These are phyloP conservation scores for Cutaneotrichosporon sp. DNA, from an alignment of 1,284 basidiomycete genomes.

Conservation along the genomic window DNA sequence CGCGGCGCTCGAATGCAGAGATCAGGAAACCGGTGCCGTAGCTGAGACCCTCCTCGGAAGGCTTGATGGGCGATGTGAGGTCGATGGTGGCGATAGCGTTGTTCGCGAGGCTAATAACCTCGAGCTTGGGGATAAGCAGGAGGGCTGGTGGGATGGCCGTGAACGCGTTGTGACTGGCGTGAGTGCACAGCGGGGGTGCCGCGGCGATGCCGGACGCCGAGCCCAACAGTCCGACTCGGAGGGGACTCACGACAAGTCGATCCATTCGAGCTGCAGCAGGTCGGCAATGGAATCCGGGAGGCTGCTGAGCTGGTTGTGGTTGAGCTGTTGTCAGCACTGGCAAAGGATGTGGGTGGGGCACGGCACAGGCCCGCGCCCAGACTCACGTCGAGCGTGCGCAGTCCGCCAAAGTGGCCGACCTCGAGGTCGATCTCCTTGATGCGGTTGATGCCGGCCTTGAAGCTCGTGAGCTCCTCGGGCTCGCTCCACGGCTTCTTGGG, in stretches of 20 bases:
- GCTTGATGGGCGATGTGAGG: conserved; percentile 39
- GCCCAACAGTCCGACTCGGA: background rate
- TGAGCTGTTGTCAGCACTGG: conserved; percentile 30
- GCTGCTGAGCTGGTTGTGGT: conserved; percentile 34
- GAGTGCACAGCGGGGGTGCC: background rate
- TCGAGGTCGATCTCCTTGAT: conserved; percentile 44
- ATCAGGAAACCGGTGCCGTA: conserved; percentile 50
- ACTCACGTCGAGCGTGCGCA: conserved; percentile 50
- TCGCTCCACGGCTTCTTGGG: conserved; percentile 37
- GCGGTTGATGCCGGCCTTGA: conserved; percentile 41
- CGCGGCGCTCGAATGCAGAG: conserved; percentile 41
- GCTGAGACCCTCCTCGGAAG: conserved; percentile 43
- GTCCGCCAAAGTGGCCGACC: conserved; percentile 49
- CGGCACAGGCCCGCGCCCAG: background rate
- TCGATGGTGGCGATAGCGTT: conserved; percentile 43
- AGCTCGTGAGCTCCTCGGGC: conserved; percentile 44
- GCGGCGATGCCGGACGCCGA: background rate
- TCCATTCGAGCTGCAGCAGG: conserved; percentile 40
- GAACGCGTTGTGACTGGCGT: conserved; percentile 42
- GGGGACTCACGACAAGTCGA: conserved; percentile 48
- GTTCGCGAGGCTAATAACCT: conserved; percentile 44
- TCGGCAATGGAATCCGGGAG: conserved; percentile 49
- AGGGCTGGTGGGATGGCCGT: conserved; percentile 39
- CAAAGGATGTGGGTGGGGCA: background rate
- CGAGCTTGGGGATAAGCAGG: conserved; percentile 48